Conservation (phyloP, 495 filamentous ascomycete species). For the Mycothermus thermophilus region DNA sequence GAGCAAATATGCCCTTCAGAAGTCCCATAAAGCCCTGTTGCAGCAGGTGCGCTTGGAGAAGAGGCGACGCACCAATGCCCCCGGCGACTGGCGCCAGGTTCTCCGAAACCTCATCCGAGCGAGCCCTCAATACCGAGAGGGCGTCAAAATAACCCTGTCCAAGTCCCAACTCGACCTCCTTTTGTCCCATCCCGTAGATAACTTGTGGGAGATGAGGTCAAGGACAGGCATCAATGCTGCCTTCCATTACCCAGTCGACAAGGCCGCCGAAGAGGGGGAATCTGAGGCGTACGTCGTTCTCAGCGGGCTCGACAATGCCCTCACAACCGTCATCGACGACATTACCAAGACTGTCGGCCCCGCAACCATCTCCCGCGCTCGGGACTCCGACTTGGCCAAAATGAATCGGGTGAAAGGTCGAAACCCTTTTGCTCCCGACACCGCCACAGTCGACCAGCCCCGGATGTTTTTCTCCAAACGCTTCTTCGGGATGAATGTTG, state of each 20-base stretch:
- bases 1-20: constrained; percentile 1
- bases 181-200: constrained; percentile 1
- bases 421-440: not conserved
- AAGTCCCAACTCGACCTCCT: constrained; percentile 1
- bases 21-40: not conserved
- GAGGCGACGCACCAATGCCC: not conserved
- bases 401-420: no score
- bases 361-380: no score
- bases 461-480: not conserved
- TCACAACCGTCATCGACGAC: constrained; percentile 9
- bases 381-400: no score
- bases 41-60: constrained; percentile 4
- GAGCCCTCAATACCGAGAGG: constrained; percentile 8
- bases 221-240: constrained; percentile 7
- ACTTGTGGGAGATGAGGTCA: constrained; percentile 11
- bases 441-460: not conserved
- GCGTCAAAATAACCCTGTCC: constrained; percentile 11
- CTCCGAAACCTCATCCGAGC: constrained; percentile 10
- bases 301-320: not conserved
- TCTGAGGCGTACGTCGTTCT: constrained; percentile 4
- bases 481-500: constrained; percentile 4
- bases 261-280: not conserved
- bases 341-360: constrained; percentile 3
- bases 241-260: constrained; percentile 1
- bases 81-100: constrained; percentile 16